These are phyloP conservation scores for Scytalidium sp. DNA, from an alignment of 2,329 filamentous ascomycete genomes.

Conservation along the genomic window DNA sequence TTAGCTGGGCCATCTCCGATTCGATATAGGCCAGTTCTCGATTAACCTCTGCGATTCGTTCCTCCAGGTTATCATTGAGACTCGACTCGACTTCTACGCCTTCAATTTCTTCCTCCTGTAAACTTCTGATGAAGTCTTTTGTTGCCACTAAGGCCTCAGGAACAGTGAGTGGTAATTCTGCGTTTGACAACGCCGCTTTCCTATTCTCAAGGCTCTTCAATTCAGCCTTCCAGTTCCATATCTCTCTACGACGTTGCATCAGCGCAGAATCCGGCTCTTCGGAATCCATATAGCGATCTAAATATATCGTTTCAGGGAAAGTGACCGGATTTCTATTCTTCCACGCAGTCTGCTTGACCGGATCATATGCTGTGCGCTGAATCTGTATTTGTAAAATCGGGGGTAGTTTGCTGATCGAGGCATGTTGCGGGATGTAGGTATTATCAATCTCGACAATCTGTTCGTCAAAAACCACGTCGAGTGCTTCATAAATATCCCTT, in stretches of 20 bases:
- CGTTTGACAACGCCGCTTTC: conserved; percentile 20
- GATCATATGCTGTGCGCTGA: conserved; percentile 74
- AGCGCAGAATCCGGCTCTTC: conserved; percentile 53
- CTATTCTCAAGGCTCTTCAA: conserved; percentile 51
- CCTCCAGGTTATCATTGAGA: conserved; percentile 39
- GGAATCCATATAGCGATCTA: conserved; percentile 84
- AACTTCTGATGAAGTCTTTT: conserved; percentile 38
- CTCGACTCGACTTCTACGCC: conserved; percentile 38
- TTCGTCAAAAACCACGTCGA: conserved; percentile 82
- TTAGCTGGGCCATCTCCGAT: conserved; percentile 22
- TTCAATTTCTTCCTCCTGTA: conserved; percentile 39
- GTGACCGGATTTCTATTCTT: conserved; percentile 78
- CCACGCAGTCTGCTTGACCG: conserved; percentile 52
- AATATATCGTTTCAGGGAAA: conserved; percentile 77
- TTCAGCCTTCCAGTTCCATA: conserved; percentile 71
- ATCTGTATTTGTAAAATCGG: conserved; percentile 88
- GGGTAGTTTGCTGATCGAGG: conserved; percentile 72
- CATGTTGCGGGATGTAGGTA: conserved; percentile 58
- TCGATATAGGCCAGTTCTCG: conserved; percentile 45
- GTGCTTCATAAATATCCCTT: conserved; percentile 74
- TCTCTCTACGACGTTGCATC: conserved; percentile 61
- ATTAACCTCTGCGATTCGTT: conserved; percentile 40
- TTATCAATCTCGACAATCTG: conserved; percentile 69
- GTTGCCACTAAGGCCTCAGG: conserved; percentile 23
- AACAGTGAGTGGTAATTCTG: conserved; percentile 20